Evolutionary conservation across 2,329 filamentous ascomycete genomes (phyloP).

Genomic region (Neurospora crassa): DNA sequence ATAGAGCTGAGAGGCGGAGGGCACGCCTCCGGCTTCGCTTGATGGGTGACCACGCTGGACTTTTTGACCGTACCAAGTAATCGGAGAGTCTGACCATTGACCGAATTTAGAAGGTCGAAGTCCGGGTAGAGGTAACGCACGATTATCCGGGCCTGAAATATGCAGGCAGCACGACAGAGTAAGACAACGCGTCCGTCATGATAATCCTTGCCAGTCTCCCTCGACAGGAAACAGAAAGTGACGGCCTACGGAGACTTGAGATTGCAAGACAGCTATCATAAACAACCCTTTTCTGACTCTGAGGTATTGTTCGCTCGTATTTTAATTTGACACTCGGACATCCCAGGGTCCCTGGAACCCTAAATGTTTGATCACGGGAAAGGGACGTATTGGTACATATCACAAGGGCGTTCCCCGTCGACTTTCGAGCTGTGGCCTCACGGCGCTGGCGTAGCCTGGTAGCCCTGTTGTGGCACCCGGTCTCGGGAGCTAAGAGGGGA

Average conservation of each 20-base stretch:
- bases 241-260: not conserved
- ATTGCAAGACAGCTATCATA: not conserved
- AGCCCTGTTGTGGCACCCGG: not conserved
- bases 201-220: not conserved
- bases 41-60: not conserved
- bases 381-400: not conserved
- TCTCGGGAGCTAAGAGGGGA: not conserved
- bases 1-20: not conserved
- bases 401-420: not conserved
- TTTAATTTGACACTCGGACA: not conserved
- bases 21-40: not conserved
- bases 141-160: not conserved
- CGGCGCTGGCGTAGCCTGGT: not conserved
- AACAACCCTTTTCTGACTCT: not conserved
- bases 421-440: not conserved
- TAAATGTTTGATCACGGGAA: not conserved
- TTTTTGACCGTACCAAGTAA: not conserved
- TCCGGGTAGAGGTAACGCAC: not conserved
- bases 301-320: not conserved
- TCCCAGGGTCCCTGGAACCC: not conserved
- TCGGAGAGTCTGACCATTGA: not conserved
- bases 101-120: not conserved
- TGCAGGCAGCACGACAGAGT: not conserved
- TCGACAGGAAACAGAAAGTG: not conserved
- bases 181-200: not conserved